Percentiles rank a stretch among this genome's conserved stretches.
phyloP scores from a whole-genome alignment of 2,329 filamentous ascomycete species.

The Botryotinia globosa region DNA sequence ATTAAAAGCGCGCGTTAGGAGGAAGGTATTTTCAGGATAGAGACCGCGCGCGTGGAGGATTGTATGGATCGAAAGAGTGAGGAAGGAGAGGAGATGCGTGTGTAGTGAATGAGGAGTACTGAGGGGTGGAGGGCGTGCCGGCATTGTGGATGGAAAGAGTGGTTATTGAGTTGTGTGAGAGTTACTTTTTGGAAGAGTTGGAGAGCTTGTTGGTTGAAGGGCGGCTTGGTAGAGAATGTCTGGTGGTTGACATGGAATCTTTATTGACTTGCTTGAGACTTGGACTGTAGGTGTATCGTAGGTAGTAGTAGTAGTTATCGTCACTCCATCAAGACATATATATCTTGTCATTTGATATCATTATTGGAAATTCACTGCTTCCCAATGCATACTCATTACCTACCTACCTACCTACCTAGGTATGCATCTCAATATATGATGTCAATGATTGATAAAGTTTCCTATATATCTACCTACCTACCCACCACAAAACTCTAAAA shows the following conservation, averaged over 20 bases:
- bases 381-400: neutral
- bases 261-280: neutral
- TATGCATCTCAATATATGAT: neutral
- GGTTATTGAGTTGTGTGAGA: neutral
- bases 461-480: too few species aligned
- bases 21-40: constrained; percentile 65
- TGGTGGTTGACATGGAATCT: neutral
- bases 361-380: neutral
- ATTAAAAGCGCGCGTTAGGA: constrained; percentile 66
- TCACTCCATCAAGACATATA: neutral
- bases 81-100: constrained; percentile 61
- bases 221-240: neutral
- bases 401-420: too few species aligned
- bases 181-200: too few species aligned
- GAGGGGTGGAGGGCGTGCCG: constrained; percentile 18
- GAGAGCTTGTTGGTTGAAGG: neutral
- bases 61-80: constrained; percentile 67
- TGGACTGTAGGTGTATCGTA: neutral
- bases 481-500: neutral
- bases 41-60: constrained; percentile 66
- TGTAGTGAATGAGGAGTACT: constrained; percentile 41
- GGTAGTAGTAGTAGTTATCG: neutral
- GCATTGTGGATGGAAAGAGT: constrained; percentile 9
- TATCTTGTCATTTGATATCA: neutral
- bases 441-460: neutral